Percentiles rank a stretch among this genome's conserved stretches.
These are phyloP conservation scores for Cyphellophora europaea DNA, from an alignment of 2,329 filamentous ascomycete genomes.

Conservation along the genomic window DNA sequence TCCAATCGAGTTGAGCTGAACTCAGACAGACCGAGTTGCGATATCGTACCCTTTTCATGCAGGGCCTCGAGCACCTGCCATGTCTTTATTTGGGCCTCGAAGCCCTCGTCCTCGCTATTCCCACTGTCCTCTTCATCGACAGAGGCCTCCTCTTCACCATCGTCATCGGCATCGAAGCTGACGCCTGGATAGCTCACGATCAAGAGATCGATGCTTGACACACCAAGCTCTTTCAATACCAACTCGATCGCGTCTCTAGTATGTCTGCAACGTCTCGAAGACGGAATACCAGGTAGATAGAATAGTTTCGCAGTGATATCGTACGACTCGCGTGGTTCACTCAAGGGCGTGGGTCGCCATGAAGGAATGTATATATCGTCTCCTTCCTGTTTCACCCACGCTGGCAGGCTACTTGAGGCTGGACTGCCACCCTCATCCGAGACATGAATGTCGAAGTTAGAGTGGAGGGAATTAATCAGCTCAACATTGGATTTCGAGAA, in stretches of 20 bases:
- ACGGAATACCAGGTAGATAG: conserved; percentile 65
- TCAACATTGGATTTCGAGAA: conserved; percentile 85
- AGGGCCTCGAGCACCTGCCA: conserved; percentile 63
- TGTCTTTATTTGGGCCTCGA: conserved; percentile 58
- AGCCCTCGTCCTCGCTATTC: conserved; percentile 38
- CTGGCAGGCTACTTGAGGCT: background rate
- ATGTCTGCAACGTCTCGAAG: conserved; percentile 57
- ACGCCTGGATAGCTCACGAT: conserved; percentile 91
- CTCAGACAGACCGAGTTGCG: conserved; percentile 75
- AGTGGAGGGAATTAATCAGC: conserved; percentile 76
- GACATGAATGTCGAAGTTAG: conserved; percentile 54
- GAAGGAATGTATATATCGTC: conserved; percentile 65
- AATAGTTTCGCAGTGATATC: conserved; percentile 95
- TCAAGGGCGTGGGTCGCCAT: conserved; percentile 62
- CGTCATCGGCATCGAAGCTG: conserved; percentile 86
- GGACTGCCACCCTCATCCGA: conserved; percentile 24
- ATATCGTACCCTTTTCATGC: conserved; percentile 60
- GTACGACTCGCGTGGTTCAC: conserved; percentile 76
- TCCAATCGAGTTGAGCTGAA: conserved; percentile 77
- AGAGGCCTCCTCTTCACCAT: conserved; percentile 52
- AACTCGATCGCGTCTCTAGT: conserved; percentile 69
- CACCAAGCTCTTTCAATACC: conserved; percentile 69
- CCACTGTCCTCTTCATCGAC: conserved; percentile 16
- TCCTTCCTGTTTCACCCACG: conserved; percentile 60
- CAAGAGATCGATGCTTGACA: conserved; percentile 70